A percentile compares a stretch with the other conserved stretches of the same genome.
Evolutionary conservation across 139 green algal species (phyloP).

Genomic region (Ulvella scutata): DNA sequence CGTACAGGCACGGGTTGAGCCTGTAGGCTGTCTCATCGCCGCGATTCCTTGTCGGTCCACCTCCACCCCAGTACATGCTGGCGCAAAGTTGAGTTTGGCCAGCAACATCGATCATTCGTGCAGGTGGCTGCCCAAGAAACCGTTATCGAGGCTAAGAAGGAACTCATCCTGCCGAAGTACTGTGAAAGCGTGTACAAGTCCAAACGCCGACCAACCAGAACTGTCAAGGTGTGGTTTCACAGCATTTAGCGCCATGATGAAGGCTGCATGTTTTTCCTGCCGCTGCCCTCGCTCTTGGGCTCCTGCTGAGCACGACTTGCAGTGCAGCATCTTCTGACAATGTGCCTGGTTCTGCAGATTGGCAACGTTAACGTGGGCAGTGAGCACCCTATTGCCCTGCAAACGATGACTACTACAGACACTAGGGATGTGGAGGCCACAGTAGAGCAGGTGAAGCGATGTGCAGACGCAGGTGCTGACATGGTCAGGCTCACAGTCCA

Average conservation of each 20-base stretch:
- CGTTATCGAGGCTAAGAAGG: not conserved
- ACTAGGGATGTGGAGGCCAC: slow-evolving; percentile 79
- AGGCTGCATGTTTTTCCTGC: too few species aligned
- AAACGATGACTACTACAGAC: slow-evolving; percentile 99
- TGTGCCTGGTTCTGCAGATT: too few species aligned
- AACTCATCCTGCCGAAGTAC: slow-evolving; percentile 47
- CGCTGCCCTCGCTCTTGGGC: too few species aligned
- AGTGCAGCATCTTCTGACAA: too few species aligned
- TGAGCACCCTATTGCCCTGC: slow-evolving; percentile 78
- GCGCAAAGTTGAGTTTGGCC: too few species aligned
- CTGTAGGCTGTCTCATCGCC: too few species aligned
- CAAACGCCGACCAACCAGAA: slow-evolving; percentile 64
- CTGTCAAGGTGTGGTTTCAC: slow-evolving; percentile 57
- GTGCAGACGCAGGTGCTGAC: slow-evolving; percentile 85
- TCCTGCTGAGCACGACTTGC: too few species aligned
- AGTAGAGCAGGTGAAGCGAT: slow-evolving; percentile 91
- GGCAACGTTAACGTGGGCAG: slow-evolving; percentile 83
- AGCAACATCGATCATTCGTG: too few species aligned
- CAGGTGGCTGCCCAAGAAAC: not conserved
- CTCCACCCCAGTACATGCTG: too few species aligned
- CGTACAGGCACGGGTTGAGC: too few species aligned
- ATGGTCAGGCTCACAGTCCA: slow-evolving; percentile 98
- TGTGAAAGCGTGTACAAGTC: slow-evolving; percentile 72
- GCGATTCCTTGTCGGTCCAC: too few species aligned
- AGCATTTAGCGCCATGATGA: too few species aligned